Evolutionary conservation across 2,329 filamentous ascomycete genomes (phyloP).

Genomic region (Teratosphaeriaceae sp.): DNA sequence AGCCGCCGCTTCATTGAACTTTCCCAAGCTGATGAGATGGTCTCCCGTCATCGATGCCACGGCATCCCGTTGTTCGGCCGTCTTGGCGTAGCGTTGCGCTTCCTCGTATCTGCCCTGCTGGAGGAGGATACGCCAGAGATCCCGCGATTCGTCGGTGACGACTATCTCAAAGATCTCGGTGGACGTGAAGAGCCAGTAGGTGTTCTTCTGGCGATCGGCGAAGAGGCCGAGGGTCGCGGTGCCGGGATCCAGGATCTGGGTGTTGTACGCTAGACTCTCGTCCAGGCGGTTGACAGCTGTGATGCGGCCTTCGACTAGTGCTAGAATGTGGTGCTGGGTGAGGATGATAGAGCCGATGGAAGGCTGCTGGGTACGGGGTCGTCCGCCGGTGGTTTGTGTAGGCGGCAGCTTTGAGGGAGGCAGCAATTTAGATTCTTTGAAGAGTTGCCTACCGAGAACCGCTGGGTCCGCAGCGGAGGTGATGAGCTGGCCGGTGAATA

Average conservation of each 20-base stretch:
- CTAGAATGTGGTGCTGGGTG: constrained; percentile 89
- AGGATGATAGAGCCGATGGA: constrained; percentile 72
- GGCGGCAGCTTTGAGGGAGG: constrained; percentile 66
- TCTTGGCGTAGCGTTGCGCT: constrained; percentile 78
- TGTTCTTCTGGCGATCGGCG: constrained; percentile 89
- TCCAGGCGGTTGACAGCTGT: constrained; percentile 83
- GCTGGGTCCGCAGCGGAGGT: constrained; percentile 48
- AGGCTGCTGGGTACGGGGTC: constrained; percentile 61
- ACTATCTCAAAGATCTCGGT: constrained; percentile 92
- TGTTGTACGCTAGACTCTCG: constrained; percentile 78
- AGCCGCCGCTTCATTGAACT: constrained; percentile 76
- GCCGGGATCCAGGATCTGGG: constrained; percentile 72
- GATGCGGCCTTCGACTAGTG: constrained; percentile 73
- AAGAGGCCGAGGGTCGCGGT: constrained; percentile 78
- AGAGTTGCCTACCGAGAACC: constrained; percentile 66
- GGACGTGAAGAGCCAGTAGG: constrained; percentile 91
- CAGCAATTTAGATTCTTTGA: constrained; percentile 72
- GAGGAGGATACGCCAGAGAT: constrained; percentile 93
- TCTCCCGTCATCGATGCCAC: constrained; percentile 91
- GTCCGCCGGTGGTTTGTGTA: constrained; percentile 57
- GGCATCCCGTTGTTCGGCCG: constrained; percentile 74
- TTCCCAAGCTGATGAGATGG: constrained; percentile 71
- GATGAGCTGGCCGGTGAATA: constrained; percentile 77
- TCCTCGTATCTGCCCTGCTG: constrained; percentile 80
- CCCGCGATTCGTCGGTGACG: constrained; percentile 79